These are phyloP conservation scores for Amphibolis antarctica DNA, from an alignment of 106 monocot species.

Conservation along the genomic window DNA sequence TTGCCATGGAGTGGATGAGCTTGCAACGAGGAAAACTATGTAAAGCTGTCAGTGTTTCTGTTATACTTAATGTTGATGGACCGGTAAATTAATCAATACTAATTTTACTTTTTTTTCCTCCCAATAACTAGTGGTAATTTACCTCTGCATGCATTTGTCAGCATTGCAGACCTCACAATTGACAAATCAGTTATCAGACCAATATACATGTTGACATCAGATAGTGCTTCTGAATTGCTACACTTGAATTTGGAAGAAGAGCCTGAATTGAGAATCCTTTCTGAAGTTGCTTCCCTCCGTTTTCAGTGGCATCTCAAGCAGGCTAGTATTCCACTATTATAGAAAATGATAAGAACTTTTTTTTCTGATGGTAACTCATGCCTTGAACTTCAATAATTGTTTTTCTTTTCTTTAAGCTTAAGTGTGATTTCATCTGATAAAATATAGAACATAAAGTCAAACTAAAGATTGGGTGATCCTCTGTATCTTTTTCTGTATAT, in stretches of 20 bases:
- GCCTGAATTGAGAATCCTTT: constrained; percentile 64
- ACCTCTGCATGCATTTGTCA: constrained; percentile 13
- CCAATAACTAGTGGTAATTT: not conserved
- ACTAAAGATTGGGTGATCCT: too few species aligned
- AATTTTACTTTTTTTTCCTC: not conserved
- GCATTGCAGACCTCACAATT: constrained; percentile 72
- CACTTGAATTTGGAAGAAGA: constrained; percentile 90
- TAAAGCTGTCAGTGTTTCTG: constrained; percentile 74
- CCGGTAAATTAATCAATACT: constrained; percentile 48
- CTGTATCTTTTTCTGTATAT: too few species aligned
- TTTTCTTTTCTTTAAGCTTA: not conserved
- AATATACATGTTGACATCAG: constrained; percentile 99
- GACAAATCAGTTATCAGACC: too few species aligned
- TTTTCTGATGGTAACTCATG: too few species aligned
- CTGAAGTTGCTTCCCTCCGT: constrained; percentile 77
- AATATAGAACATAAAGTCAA: too few species aligned
- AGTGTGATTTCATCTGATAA: too few species aligned
- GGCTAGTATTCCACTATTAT: constrained; percentile 22
- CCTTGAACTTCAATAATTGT: too few species aligned
- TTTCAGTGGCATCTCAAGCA: constrained; percentile 71
- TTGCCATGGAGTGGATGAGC: constrained; percentile 94
- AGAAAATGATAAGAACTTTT: not conserved
- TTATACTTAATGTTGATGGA: constrained; percentile 62
- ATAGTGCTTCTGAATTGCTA: constrained; percentile 88
- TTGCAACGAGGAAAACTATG: constrained; percentile 82